These are phyloP conservation scores for Phoma herbarum DNA, from an alignment of 2,329 filamentous ascomycete species.

Conservation along the genomic window DNA sequence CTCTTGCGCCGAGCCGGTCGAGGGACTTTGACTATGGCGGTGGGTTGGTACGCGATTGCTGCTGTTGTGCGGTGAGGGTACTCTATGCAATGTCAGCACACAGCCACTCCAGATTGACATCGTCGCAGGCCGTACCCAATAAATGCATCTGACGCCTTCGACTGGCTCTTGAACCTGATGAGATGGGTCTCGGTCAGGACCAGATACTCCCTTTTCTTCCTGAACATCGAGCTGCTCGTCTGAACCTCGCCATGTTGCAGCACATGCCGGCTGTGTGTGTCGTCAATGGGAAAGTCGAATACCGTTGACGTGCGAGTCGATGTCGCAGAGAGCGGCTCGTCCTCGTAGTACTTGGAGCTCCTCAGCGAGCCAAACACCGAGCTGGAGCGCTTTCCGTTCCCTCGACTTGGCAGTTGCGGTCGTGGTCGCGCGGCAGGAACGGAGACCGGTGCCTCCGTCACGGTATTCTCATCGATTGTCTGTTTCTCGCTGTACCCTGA, in stretches of 20 bases:
- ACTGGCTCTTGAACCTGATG: constrained; percentile 72
- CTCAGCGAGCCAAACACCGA: constrained; percentile 69
- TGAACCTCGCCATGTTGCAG: constrained; percentile 75
- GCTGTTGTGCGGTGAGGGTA: constrained; percentile 41
- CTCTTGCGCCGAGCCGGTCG: constrained; percentile 66
- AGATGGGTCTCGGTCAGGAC: constrained; percentile 75
- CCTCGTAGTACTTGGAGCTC: constrained; percentile 63
- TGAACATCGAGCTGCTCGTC: constrained; percentile 73
- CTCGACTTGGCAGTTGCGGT: constrained; percentile 32
- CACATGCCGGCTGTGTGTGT: constrained; percentile 54
- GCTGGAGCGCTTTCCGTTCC: constrained; percentile 40
- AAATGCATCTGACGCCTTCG: constrained; percentile 71
- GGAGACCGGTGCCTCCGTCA: constrained; percentile 23
- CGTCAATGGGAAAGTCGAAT: constrained; percentile 53
- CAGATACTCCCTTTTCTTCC: constrained; percentile 76
- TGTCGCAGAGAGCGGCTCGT: constrained; percentile 58
- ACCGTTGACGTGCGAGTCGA: constrained; percentile 58
- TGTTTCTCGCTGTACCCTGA: constrained; percentile 36
- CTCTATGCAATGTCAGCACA: constrained; percentile 35
- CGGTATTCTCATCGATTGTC: constrained; percentile 23
- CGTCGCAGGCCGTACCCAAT: constrained; percentile 2
- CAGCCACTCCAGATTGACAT: neutral
- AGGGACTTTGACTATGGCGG: constrained; percentile 66
- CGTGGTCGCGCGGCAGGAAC: constrained; percentile 20
- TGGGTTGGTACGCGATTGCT: constrained; percentile 52